Base-by-base conservation (phyloP, 2,329 filamentous ascomycete genomes). In the Talaromyces sp. region DNA sequence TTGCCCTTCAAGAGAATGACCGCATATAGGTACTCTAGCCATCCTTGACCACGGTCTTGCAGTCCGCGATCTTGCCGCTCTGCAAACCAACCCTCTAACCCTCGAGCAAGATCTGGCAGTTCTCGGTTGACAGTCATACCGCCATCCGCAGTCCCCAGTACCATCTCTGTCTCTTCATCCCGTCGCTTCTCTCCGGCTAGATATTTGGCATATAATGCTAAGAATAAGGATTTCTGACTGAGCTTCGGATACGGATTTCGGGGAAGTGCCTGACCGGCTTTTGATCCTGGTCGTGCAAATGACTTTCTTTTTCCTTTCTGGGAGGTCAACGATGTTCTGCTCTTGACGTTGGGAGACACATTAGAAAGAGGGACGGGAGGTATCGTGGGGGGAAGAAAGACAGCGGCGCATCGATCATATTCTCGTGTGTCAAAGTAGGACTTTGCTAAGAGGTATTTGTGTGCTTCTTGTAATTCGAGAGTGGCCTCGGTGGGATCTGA, bases 131-230 rank as follows among this genome's bases (percentile, higher is more conserved):
- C 75, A 1, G 90, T 89, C 33, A 87, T 86, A 1, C 92, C 91
- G 13, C 91, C 86, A 73, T 99, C 94, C 59, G 92, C 87, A 1
- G 94, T 93, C 0, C 94, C 94, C 75, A 97, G 85, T 53, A 99
- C 89, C 89, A 97, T 97, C 75, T 99, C 94, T 21, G 89, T 91
- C 59, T 97, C 93, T 73, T 99, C 94, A 66, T 96, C 90, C 73
- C 93, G 96, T 63, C 90, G 86, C 79, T 97, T 97, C 78, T 99
- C 94, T 1, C 94, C 94, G 0, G 92, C 89, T 63, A 97, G 84
- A 69, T 92, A 91, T 69, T 93, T 95, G 45, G 94, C 90, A 68
- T 99, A 99, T 3, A 97, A 78, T 0, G 91, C 89, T 10, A 99
- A 80, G 69, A 99, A 99, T 19, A 97, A 75, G 54, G 93, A 91